A percentile compares a stretch with the other conserved stretches of the same genome.
These are phyloP conservation scores for Filobasidium floriforme DNA, from an alignment of 768 basidiomycete species.

Conservation along the genomic window DNA sequence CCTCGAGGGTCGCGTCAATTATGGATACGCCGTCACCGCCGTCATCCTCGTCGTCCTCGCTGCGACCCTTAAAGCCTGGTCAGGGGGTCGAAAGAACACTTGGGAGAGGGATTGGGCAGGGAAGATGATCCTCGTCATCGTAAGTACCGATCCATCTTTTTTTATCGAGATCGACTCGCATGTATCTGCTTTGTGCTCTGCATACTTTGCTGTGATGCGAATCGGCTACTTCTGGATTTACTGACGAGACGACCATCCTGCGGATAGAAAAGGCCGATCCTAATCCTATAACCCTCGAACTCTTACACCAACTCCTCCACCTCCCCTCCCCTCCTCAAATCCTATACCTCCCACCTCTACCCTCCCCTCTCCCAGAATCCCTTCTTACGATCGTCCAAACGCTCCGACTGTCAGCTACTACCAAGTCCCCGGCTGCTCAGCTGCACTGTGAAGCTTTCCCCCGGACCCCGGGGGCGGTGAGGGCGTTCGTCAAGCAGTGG, in stretches of 20 bases:
- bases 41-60: neutral
- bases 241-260: neutral
- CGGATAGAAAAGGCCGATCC: constrained; percentile 28
- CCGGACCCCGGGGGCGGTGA: constrained; percentile 28
- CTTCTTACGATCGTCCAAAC: constrained; percentile 41
- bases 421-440: constrained; percentile 29
- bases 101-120: constrained; percentile 45
- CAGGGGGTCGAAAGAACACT: constrained; percentile 35
- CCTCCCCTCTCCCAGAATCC: constrained; percentile 36
- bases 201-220: too few relatives aligned
- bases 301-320: constrained; percentile 36
- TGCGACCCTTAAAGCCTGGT: constrained; percentile 24
- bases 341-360: constrained; percentile 37
- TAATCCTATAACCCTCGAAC: constrained; percentile 31
- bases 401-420: constrained; percentile 30
- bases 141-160: too few relatives aligned
- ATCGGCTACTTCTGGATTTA: too few relatives aligned
- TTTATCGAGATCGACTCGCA: too few relatives aligned
- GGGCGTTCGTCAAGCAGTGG: constrained; percentile 40
- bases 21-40: constrained; percentile 8
- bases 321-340: constrained; percentile 42
- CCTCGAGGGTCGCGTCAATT: constrained; percentile 7
- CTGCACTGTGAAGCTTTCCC: constrained; percentile 41
- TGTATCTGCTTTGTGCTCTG: too few relatives aligned
- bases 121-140: constrained; percentile 42